These are phyloP conservation scores for Saccharomyces hybrid DNA, from an alignment of 1,139 yeast species.

Conservation along the genomic window DNA sequence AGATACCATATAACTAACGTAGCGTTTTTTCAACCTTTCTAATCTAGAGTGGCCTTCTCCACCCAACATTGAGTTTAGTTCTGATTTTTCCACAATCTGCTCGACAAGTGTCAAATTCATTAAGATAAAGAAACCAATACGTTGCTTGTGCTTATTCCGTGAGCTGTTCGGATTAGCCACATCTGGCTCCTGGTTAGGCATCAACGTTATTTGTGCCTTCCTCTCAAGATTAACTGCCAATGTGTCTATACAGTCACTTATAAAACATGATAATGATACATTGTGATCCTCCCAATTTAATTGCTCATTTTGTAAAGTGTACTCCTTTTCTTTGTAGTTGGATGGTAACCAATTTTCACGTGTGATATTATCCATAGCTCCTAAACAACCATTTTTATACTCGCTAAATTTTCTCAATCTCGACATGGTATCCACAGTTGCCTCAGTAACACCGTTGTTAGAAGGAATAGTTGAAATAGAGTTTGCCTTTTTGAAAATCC, in stretches of 20 bases:
- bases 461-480: slow-evolving; percentile 41
- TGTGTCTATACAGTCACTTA: slow-evolving; percentile 70
- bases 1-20: slow-evolving; percentile 64
- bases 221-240: slow-evolving; percentile 53
- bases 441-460: slow-evolving; percentile 63
- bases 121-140: slow-evolving; percentile 61
- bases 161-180: slow-evolving; percentile 19
- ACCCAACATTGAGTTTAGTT: slow-evolving; percentile 51
- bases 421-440: slow-evolving; percentile 60
- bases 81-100: slow-evolving; percentile 59
- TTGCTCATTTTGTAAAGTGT: slow-evolving; percentile 16
- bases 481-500: slow-evolving; percentile 47
- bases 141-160: slow-evolving; percentile 31
- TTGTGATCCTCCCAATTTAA: slow-evolving; percentile 37
- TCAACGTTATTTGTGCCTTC: slow-evolving; percentile 41
- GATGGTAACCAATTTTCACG: slow-evolving; percentile 67
- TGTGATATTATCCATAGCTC: slow-evolving; percentile 44
- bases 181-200: slow-evolving; percentile 34
- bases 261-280: slow-evolving; percentile 52
- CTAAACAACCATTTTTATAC: slow-evolving; percentile 46
- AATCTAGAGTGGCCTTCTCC: slow-evolving; percentile 53
- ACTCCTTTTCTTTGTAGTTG: slow-evolving; percentile 32
- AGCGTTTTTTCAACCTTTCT: slow-evolving; percentile 63
- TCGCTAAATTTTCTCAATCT: slow-evolving; percentile 58
- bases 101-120: slow-evolving; percentile 70